Conservation (phyloP, 2,329 filamentous ascomycete species). For the Apiospora marii region DNA sequence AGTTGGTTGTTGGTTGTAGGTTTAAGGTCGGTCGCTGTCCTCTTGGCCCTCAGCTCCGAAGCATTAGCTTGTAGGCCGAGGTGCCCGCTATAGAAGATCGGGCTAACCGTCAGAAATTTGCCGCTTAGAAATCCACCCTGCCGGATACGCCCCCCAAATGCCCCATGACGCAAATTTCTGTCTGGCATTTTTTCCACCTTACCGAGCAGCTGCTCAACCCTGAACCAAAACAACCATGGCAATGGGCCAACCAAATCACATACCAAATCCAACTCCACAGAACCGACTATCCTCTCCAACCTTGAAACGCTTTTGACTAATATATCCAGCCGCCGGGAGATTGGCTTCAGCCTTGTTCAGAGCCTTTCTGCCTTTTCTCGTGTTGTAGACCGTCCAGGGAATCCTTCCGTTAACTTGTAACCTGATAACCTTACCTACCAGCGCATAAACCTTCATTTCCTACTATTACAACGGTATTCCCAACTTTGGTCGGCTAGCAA, state of each 20-base stretch:
- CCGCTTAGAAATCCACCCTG: slow-evolving; percentile 22
- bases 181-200: not conserved
- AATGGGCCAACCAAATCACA: not conserved
- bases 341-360: slow-evolving; percentile 3
- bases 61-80: slow-evolving; percentile 3
- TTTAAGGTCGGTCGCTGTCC: not conserved
- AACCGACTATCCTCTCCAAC: not conserved
- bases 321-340: not conserved
- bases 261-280: slow-evolving; percentile 1
- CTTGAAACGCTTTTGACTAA: slow-evolving; percentile 1
- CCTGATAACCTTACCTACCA: not conserved
- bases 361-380: not conserved
- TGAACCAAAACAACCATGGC: not conserved
- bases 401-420: not conserved
- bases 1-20: slow-evolving; percentile 17
- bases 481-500: not conserved
- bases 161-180: slow-evolving; percentile 24
- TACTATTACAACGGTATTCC: not conserved
- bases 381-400: not conserved
- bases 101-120: slow-evolving; percentile 19
- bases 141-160: slow-evolving; percentile 11
- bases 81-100: slow-evolving; percentile 7
- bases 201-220: not conserved
- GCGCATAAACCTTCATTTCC: slow-evolving; percentile 10
- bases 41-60: slow-evolving; percentile 4